Evolutionary conservation across 306 rosid genomes (phyloP).

Genomic region (Amphicarpaea edgeworthii): DNA sequence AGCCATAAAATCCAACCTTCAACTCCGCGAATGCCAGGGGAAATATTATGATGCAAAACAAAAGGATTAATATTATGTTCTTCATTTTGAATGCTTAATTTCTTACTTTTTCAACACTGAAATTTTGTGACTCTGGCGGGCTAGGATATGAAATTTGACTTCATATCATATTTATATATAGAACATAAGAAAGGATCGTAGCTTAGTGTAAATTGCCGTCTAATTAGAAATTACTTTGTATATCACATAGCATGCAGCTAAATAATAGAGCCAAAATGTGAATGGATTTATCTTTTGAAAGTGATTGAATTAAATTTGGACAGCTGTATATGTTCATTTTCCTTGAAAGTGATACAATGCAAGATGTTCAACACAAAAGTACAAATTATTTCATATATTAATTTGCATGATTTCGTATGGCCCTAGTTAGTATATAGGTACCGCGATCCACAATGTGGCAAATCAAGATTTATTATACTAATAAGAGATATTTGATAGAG

Average conservation of each 20-base stretch:
- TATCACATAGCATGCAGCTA: conserved; percentile 17
- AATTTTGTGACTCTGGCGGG: neutral
- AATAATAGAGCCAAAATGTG: conserved; percentile 34
- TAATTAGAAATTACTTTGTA: neutral
- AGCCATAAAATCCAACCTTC: conserved; percentile 42
- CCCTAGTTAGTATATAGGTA: too few relatives aligned
- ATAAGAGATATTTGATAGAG: neutral
- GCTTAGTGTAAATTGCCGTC: conserved; percentile 35
- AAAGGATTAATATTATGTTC: neutral
- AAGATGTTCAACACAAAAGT: conserved; percentile 16
- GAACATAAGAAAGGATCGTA: neutral
- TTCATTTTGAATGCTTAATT: conserved; percentile 20
- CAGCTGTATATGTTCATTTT: conserved; percentile 11
- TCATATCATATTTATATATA: conserved; percentile 17
- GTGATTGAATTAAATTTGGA: neutral
- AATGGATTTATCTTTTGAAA: neutral
- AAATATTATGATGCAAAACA: conserved; percentile 41
- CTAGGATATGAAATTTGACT: conserved; percentile 1
- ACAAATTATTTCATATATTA: conserved; percentile 7
- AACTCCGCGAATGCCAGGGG: conserved; percentile 35
- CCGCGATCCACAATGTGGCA: too few relatives aligned
- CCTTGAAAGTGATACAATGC: neutral
- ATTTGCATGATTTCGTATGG: neutral
- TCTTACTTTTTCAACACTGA: neutral
- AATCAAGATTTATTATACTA: too few relatives aligned